Conservation (phyloP, 2,329 filamentous ascomycete species). For the Monosporascus sp. region DNA sequence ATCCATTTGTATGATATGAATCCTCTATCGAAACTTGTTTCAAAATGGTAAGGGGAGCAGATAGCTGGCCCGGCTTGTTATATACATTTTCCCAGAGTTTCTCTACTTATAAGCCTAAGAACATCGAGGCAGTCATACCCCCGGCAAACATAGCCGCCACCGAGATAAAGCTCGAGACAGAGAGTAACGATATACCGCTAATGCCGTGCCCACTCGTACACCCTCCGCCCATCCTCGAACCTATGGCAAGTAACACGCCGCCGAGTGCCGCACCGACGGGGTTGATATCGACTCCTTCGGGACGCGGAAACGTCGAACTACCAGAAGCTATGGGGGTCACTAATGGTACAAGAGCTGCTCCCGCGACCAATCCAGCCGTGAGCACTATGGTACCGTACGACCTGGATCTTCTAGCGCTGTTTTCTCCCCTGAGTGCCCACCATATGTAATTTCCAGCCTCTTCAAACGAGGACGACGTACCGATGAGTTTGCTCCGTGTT, state of each 20-base stretch:
- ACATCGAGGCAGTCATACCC: conserved; percentile 32
- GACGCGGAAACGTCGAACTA: conserved; percentile 24
- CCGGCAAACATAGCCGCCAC: conserved; percentile 53
- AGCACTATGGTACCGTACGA: conserved; percentile 45
- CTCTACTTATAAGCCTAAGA: conserved; percentile 2
- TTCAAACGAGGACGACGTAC: conserved; percentile 57
- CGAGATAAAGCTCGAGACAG: conserved; percentile 56
- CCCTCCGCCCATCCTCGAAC: conserved; percentile 57
- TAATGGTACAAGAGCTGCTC: conserved; percentile 36
- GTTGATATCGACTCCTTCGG: conserved; percentile 18
- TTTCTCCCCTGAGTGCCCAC: conserved; percentile 31
- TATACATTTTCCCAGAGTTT: not conserved
- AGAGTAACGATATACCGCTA: conserved; percentile 59
- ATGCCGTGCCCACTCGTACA: conserved; percentile 68
- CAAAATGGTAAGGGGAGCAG: too few relatives aligned
- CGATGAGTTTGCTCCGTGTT: conserved; percentile 48
- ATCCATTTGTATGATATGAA: too few relatives aligned
- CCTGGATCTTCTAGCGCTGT: conserved; percentile 18
- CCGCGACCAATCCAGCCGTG: conserved; percentile 43
- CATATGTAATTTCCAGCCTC: conserved; percentile 53
- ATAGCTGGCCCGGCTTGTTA: too few relatives aligned
- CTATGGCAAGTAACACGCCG: conserved; percentile 53
- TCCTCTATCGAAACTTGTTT: too few relatives aligned
- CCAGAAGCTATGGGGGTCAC: not conserved
- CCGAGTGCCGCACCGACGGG: conserved; percentile 42